Evolutionary conservation across 2,329 filamentous ascomycete genomes (phyloP), one percentile per base, ranked within the genome.

Genomic region (Tolypocladium capitatum): DNA sequence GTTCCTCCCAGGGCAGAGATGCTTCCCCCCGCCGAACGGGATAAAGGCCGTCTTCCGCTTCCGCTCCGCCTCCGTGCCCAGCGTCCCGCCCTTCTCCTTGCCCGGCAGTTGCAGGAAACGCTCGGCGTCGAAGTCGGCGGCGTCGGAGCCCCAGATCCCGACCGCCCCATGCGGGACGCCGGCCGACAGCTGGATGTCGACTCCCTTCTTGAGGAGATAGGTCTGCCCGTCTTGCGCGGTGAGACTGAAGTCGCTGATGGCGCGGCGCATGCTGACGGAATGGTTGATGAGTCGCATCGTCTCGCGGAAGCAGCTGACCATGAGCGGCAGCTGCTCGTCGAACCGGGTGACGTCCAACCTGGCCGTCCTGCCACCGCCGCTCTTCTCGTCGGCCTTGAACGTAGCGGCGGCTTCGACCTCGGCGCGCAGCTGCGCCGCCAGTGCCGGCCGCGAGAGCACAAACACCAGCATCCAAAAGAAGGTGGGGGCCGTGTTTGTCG

Each of bases 221-320:
- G 53, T 46, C 30, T 43, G 49, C 3, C 60, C 59, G 6, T 55
- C 49, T 4, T 51, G 32, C 5, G 53, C 60, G 0, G 55, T 48
- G 36, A 40, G 36, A 8, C 1, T 20, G 1, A 67, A 70, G 43
- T 75, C 71, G 34, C 62, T 52, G 14, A 62, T 52, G n/a, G 74
- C 65, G 10, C 60, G 57, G 10, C 73, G 65, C 32, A 62, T 65
- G 13, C 65, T 65, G 14, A 64, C 56, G 6, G 63, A 58, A 4
- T 65, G 62, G 30, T 67, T 67, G 13, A 55, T 57, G 2, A 73
- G 48, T 8, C 73, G 68, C 47, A 74, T 57, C 0, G 63, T 64
- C 53, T 76, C 73, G 24, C 67, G 65, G 52, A 68, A 73, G 21
- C 63, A 63, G 41, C 68, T 68, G 14, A 69, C 58, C 7, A 76